Conservation (phyloP, 345 rosid genomes). For the Gossypium herbaceum region DNA sequence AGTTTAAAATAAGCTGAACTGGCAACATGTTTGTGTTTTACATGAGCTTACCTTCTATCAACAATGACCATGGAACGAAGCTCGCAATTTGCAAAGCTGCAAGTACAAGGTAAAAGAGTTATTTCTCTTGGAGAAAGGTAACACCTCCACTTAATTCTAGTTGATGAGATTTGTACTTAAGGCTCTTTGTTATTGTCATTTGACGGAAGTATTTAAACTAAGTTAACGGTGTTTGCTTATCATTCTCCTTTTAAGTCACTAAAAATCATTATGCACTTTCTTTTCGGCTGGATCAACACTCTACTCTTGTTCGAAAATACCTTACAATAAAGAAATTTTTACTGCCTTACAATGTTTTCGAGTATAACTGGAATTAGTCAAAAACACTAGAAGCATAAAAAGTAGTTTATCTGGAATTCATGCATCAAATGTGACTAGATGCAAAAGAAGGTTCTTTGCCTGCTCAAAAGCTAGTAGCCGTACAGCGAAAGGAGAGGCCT, state of each 20-base stretch:
- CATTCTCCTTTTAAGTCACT: background rate
- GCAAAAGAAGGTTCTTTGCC: background rate
- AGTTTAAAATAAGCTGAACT: background rate
- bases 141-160: background rate
- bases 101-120: conserved; percentile 3
- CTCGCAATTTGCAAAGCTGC: conserved; percentile 96
- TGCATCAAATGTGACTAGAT: conserved; percentile 1
- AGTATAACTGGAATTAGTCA: background rate
- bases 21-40: background rate
- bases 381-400: background rate
- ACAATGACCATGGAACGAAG: conserved; percentile 88
- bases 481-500: background rate
- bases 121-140: conserved; percentile 1
- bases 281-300: background rate
- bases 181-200: background rate
- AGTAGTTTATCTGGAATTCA: background rate
- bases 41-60: conserved; percentile 57
- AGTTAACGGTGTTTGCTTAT: background rate
- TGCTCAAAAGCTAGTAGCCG: background rate
- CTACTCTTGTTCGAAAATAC: background rate
- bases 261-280: background rate
- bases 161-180: background rate
- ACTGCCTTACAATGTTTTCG: background rate
- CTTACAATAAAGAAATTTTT: background rate
- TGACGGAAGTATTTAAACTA: background rate